Base-by-base conservation (phyloP, 78 protist species). In the Tieghemostelium lacteum region DNA sequence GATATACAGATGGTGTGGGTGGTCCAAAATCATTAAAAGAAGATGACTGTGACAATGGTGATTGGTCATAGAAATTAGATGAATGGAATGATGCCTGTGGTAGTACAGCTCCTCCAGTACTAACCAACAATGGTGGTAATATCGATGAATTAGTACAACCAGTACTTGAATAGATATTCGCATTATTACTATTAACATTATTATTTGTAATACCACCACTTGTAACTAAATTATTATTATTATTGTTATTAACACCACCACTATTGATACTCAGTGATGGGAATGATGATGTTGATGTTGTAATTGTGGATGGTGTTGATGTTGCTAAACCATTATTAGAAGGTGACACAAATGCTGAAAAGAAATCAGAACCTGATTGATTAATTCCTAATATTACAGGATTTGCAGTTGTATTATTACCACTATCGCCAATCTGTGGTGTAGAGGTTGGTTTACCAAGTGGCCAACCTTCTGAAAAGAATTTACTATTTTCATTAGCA, bases 41-140 rank as follows among this genome's bases (percentile, higher is more conserved):
- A 14, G 36, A 37, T 22, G 78, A 52, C 3, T 58, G 33, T 57
- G 80, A 69, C n/a, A 83, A 58, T 33, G 91, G 91, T 22, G 91
- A 83, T 69, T 83, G 91, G 42, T 83, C 91, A 45, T 63, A 83
- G 57, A 83, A 83, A 55, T 83, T 66, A 24, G 78, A 55, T 34
- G 66, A 70, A 34, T 58, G 91, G 69, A 29, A 73, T 2, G 88
- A 78, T 40, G 91, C 66, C 58, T 63, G 58, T n/a, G 91, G 91
- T 22, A 83, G 37, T n/a, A n/a, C n/a, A n/a, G n/a, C n/a, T 54
- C 42, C 17, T 45, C 91, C 78, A 28, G 80, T 55, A 16, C 62
- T 55, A 31, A 55, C 55, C 19, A 83, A 31, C 8, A 83, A 64
- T 42, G 91, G 91, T 58, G 91, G 91, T 17, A 83, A 31, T 36